These are phyloP conservation scores for Sphaerostilbella broomeana DNA, from an alignment of 2,329 filamentous ascomycete species.

Conservation along the genomic window DNA sequence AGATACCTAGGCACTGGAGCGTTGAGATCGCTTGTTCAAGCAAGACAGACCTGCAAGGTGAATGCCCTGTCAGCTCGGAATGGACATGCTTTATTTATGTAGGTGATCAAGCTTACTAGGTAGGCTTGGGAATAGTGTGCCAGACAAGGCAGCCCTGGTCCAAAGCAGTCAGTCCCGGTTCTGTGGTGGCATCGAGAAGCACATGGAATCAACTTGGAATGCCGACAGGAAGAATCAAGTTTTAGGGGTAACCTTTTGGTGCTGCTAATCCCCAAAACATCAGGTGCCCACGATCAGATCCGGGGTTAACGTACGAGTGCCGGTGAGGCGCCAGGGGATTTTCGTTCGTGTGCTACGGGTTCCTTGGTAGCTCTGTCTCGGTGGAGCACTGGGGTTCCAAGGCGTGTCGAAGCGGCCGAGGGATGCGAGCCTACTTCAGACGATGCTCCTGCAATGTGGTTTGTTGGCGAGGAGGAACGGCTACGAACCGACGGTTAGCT, in stretches of 20 bases:
- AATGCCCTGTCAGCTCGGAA: conserved; percentile 12
- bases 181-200: conserved; percentile 9
- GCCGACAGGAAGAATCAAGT: conserved; percentile 11
- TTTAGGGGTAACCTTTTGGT: conserved; percentile 8
- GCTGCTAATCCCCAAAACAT: conserved; percentile 14
- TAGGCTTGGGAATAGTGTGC: conserved; percentile 3
- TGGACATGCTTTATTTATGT: conserved; percentile 14
- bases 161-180: conserved; percentile 11
- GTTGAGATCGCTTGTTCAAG: conserved; percentile 10
- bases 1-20: conserved; percentile 9
- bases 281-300: conserved; percentile 14
- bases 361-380: background rate
- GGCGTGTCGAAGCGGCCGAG: conserved; percentile 8
- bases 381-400: conserved; percentile 4
- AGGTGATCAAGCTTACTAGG: conserved; percentile 11
- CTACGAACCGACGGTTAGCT: conserved; percentile 5
- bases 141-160: conserved; percentile 12
- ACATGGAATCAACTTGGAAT: conserved; percentile 3
- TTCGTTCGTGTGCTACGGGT: conserved; percentile 6
- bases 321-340: conserved; percentile 9
- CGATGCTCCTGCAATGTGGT: too few relatives aligned
- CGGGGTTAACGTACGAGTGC: conserved; percentile 10
- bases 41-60: conserved; percentile 13
- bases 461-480: conserved; percentile 4
- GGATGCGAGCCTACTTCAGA: too few relatives aligned